Evolutionary conservation across 305 asterid species (phyloP), one percentile per base, ranked within the genome.

Genomic region (Solanum chacoense): DNA sequence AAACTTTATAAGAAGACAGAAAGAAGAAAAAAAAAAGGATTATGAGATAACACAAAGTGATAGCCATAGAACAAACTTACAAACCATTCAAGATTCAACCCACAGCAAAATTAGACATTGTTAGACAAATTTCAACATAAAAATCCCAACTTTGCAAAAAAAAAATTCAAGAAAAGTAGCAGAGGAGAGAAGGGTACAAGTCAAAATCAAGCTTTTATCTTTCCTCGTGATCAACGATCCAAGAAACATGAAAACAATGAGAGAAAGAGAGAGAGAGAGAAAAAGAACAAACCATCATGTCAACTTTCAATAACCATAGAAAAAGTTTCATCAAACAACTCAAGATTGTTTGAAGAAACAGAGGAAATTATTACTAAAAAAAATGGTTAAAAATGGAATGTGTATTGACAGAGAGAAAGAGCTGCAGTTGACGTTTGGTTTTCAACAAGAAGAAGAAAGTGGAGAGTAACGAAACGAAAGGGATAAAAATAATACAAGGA

Each of bases 401-500:
- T 83, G 86, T 83, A 83, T 42, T 29, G 86, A 83, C 86, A 83
- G 86, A 83, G 4, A 36, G 72, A 72, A 37, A 83, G 87, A 83
- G 87, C 87, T 83, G 87, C 5, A 83, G 87, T 83, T 83, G 87
- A 83, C 74, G 86, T 81, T 8, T 74, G 63, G 3, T 84, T 7
- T 20, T 59, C 3, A 89, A 50, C 88, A 89, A 86, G 93, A 85
- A 65, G 84, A 89, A 87, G 92, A 74, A 89, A 88, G 87, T 87
- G 88, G 88, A 85, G 90, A 81, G n/a, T 45, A 91, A 63, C 65
- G 90, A 76, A 91, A 63, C 65, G 91, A 76, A 80, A 63, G 91
- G 89, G 90, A 87, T 92, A 90, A 90, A 92, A 91, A 65, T 78
- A 88, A 90, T 72, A 88, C 8, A 11, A 83, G 22, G 71, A 72